phyloP scores from a whole-genome alignment of 2,329 filamentous ascomycete genomes.

The Hypoxylon sp. region DNA sequence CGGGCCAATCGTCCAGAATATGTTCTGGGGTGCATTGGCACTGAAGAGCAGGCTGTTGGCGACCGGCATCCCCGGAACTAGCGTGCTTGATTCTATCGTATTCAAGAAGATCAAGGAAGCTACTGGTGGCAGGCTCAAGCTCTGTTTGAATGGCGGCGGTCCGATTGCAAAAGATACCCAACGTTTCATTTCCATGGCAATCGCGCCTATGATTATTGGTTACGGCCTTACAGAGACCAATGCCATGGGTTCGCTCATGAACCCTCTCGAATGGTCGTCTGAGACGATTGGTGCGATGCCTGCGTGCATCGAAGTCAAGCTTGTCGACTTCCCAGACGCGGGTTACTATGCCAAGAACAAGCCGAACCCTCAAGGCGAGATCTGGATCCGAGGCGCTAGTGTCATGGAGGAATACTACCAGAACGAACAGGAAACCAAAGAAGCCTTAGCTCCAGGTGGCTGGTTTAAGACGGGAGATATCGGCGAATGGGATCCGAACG shows the following conservation, averaged over 20 bases:
- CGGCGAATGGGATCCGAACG: conserved; percentile 79
- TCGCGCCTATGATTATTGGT: conserved; percentile 89
- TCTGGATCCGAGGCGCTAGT: conserved; percentile 84
- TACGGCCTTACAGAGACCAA: conserved; percentile 90
- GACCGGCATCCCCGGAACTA: conserved; percentile 72
- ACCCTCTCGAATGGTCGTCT: conserved; percentile 83
- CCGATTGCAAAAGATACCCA: conserved; percentile 88
- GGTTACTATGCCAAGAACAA: conserved; percentile 83
- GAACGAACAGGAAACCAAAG: conserved; percentile 80
- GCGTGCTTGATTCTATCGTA: conserved; percentile 80
- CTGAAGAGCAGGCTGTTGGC: conserved; percentile 65
- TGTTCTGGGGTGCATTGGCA: conserved; percentile 76
- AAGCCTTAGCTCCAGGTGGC: conserved; percentile 76
- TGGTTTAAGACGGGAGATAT: conserved; percentile 94
- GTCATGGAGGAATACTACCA: conserved; percentile 81
- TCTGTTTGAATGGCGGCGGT: conserved; percentile 88
- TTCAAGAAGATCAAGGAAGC: conserved; percentile 95
- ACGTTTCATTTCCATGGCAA: conserved; percentile 87
- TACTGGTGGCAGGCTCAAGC: conserved; percentile 82
- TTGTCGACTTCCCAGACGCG: conserved; percentile 87
- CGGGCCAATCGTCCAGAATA: conserved; percentile 74
- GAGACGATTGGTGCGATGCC: conserved; percentile 80
- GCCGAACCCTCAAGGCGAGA: conserved; percentile 83
- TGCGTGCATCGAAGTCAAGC: conserved; percentile 81
- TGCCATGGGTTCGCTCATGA: conserved; percentile 80